Evolutionary conservation across 208 protist species (phyloP).

Genomic region (Blechomonas ayalai): DNA sequence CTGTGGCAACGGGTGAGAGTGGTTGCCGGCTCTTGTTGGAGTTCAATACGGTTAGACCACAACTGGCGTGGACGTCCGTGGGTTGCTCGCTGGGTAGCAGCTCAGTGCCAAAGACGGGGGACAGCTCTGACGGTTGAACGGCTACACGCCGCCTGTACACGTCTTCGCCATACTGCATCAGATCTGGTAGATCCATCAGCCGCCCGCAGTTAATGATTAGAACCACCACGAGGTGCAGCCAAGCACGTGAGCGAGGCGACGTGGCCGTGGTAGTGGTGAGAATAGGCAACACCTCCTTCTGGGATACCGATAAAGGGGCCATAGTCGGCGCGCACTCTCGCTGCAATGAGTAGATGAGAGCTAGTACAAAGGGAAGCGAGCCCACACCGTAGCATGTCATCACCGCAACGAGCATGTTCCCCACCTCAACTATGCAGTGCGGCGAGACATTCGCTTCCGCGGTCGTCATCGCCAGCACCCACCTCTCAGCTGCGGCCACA

Average conservation of each 20-base stretch:
- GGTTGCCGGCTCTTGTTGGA: conserved; percentile 9
- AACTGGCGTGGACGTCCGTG: too few relatives aligned
- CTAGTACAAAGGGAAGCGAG: conserved; percentile 45
- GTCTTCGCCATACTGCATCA: conserved; percentile 43
- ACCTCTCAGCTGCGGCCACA: conserved; percentile 43
- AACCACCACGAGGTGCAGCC: conserved; percentile 54
- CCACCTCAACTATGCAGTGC: conserved; percentile 45
- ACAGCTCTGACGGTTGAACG: conserved; percentile 20
- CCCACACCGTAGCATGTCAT: conserved; percentile 36
- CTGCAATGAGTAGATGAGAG: conserved; percentile 42
- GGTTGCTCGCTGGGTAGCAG: not conserved
- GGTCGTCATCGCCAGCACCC: conserved; percentile 20
- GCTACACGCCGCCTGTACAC: conserved; percentile 29
- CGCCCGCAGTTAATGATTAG: conserved; percentile 34
- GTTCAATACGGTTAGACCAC: too few relatives aligned
- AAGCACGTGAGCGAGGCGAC: conserved; percentile 40
- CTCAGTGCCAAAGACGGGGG: conserved; percentile 28
- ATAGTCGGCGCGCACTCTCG: conserved; percentile 15
- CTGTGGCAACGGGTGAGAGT: conserved; percentile 14
- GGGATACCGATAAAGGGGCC: too few relatives aligned
- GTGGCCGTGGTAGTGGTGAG: conserved; percentile 11
- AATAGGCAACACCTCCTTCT: not conserved
- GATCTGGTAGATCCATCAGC: conserved; percentile 27
- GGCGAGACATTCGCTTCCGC: conserved; percentile 22
- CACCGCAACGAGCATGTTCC: conserved; percentile 40